Base-by-base conservation (phyloP, 1,139 yeast genomes). In the Yarrowia galli region DNA sequence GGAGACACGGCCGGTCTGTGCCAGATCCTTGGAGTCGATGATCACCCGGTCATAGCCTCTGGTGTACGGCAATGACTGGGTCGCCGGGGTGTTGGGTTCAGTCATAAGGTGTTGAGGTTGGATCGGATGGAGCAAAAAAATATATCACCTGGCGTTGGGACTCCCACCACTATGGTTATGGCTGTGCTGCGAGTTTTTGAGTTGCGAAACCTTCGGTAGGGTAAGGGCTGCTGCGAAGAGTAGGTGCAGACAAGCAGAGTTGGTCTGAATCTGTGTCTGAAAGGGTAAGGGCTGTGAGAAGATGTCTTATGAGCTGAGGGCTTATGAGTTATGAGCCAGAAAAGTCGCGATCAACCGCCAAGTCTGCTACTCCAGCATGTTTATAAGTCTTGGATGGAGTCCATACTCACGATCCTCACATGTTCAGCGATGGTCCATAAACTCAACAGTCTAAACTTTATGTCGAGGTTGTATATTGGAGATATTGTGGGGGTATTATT, bases 11-110 rank as follows among this genome's bases (percentile, higher is more conserved):
- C 56, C 54, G 16, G 54, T 25, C 38, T 48, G 56, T 18, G 66
- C 66, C 38, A 61, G 56, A 43, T 61, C 56, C 23, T 61, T 46
- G 23, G 66, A 22, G 56, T 61, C 66, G 38, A 61, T 46, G 20
- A 61, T 61, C 32, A 61, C 66, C 23, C 66, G 54, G 56, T 61
- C 66, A 48, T 61, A 61, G 5, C 66, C 66, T 35, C 66, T 38
- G 22, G 66, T 61, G 25, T 61, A 61, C 16, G 66, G 66, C 16
- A 46, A 15, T 15, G 66, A 61, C 42, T 40, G 46, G 43, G 45
- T 40, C 13, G 61, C 5, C 28, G 45, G n/a, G 36, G 7, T 18
- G 53, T 32, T 32, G 42, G 45, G 36, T 46, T 35, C 46, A 16
- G 35, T 61, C 66, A 61, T 61, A 61, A 61, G 66, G 53, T 60